Conservation (phyloP, 768 basidiomycete species). For the Podaxis sp. region DNA sequence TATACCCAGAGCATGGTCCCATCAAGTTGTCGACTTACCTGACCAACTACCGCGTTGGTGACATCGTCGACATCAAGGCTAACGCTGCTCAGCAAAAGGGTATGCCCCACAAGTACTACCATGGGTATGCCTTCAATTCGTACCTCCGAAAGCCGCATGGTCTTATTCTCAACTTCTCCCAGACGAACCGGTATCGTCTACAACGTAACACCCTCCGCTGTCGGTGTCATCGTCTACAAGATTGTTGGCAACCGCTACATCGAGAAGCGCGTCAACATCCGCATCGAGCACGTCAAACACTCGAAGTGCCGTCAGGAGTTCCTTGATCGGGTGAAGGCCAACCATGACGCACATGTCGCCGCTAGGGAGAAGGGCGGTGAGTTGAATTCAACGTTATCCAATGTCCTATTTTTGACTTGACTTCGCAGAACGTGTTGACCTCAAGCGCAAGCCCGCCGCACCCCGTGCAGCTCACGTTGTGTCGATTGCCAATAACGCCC, state of each 20-base stretch:
- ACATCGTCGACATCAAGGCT: conserved; percentile 99
- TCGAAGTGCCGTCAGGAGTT: conserved; percentile 98
- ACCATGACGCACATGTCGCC: conserved; percentile 77
- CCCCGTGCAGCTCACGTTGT: conserved; percentile 82
- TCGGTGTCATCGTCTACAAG: conserved; percentile 98
- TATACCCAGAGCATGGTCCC: conserved; percentile 76
- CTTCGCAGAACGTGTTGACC: conserved; percentile 65
- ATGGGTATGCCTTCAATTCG: conserved; percentile 62
- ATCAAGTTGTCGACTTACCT: conserved; percentile 92
- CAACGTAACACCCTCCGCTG: conserved; percentile 94
- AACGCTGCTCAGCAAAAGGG: conserved; percentile 99
- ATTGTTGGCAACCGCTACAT: conserved; percentile 98
- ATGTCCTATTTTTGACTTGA: neutral
- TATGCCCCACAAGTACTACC: conserved; percentile 99
- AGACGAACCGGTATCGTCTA: conserved; percentile 98
- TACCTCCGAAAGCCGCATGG: conserved; percentile 8
- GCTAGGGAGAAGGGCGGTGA: conserved; percentile 90
- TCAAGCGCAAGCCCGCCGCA: conserved; percentile 82
- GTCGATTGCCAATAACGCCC: conserved; percentile 68
- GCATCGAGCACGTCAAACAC: conserved; percentile 93
- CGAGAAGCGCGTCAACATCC: conserved; percentile 99
- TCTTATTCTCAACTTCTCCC: conserved; percentile 4
- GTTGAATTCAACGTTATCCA: conserved; percentile 27
- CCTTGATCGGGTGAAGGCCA: conserved; percentile 91
- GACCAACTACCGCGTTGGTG: conserved; percentile 90